These are phyloP conservation scores for Primulina eburnea DNA, from an alignment of 257 asterid genomes.

Conservation along the genomic window DNA sequence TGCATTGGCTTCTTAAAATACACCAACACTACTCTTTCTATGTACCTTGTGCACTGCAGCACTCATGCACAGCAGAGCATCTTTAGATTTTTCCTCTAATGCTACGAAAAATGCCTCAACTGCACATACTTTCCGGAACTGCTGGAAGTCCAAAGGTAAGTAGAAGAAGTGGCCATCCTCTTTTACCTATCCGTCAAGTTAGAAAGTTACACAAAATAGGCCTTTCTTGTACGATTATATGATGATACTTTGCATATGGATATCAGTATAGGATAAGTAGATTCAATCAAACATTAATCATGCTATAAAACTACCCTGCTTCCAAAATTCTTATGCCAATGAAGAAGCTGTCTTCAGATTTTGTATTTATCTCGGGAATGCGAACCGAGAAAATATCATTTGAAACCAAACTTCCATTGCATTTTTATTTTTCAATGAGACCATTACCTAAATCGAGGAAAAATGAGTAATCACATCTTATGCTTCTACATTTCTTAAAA, in stretches of 20 bases:
- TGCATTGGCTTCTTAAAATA: conserved; percentile 1
- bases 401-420: not conserved
- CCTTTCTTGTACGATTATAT: not conserved
- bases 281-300: conserved; percentile 1
- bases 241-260: not conserved
- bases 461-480: not conserved
- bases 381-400: not conserved
- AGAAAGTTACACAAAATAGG: conserved; percentile 6
- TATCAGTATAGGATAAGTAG: not conserved
- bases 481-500: not conserved
- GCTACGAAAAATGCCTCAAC: conserved; percentile 47
- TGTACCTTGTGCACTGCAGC: conserved; percentile 83
- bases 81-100: conserved; percentile 70
- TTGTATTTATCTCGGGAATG: not conserved
- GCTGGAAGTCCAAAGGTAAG: conserved; percentile 76
- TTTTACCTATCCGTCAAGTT: conserved; percentile 53
- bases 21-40: not conserved
- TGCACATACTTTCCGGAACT: conserved; percentile 57
- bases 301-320: not conserved
- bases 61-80: conserved; percentile 75
- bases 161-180: conserved; percentile 55
- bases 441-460: not conserved
- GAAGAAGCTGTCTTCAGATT: not conserved
- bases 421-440: too few relatives aligned
- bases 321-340: not conserved